Percentiles rank a stretch among this genome's conserved stretches.
Conservation (phyloP, 805 yeast genomes). For the Teunomyces panamensis region DNA sequence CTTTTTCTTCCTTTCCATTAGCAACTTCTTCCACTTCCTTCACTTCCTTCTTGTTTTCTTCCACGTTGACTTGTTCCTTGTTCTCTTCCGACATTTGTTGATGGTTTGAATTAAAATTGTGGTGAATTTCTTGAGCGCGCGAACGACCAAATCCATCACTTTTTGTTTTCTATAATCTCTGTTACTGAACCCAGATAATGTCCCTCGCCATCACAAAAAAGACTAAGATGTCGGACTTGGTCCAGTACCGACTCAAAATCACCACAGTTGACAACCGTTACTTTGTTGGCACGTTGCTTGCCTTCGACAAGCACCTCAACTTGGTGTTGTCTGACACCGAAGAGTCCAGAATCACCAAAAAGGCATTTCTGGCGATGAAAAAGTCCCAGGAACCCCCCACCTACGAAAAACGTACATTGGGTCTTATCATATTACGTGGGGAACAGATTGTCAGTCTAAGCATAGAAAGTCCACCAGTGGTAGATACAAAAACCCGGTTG, state of each 20-base stretch:
- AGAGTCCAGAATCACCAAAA: constrained; percentile 74
- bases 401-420: constrained; percentile 74
- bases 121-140: neutral
- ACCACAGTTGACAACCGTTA: constrained; percentile 75
- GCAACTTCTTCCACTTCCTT: constrained; percentile 15
- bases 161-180: too few species aligned
- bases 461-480: constrained; percentile 61
- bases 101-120: neutral
- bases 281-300: constrained; percentile 74
- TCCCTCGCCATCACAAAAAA: constrained; percentile 16
- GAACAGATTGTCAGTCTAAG: constrained; percentile 75
- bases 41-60: constrained; percentile 14
- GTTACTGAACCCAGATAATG: too few species aligned
- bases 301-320: constrained; percentile 89
- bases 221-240: constrained; percentile 58
- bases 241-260: constrained; percentile 71
- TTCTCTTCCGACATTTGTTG: constrained; percentile 4
- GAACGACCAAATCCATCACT: neutral
- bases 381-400: constrained; percentile 31
- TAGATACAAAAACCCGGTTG: constrained; percentile 36
- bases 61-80: constrained; percentile 4
- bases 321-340: constrained; percentile 80
- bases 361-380: constrained; percentile 41
- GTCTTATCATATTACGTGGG: constrained; percentile 82
- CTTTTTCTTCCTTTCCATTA: neutral